Conservation (phyloP, 2,329 filamentous ascomycete species). For the Xylariaceae sp. region DNA sequence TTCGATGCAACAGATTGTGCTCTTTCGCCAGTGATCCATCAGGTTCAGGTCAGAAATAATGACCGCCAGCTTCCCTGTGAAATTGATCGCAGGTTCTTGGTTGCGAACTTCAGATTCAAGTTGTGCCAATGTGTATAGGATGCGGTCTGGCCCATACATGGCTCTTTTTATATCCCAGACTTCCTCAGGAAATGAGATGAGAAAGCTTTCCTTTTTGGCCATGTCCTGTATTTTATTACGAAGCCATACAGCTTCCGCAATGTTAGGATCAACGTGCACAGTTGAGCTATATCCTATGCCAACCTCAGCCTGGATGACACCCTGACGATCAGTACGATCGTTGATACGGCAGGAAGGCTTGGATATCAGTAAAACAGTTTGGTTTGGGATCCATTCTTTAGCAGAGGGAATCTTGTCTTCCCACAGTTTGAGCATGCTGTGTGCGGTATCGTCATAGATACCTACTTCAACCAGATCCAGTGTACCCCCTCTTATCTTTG, state of each 20-base stretch:
- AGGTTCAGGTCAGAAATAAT: conserved; percentile 33
- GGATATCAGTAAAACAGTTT: conserved; percentile 47
- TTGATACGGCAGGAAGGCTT: conserved; percentile 32
- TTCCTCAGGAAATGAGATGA: conserved; percentile 42
- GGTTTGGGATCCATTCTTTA: conserved; percentile 40
- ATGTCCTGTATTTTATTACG: conserved; percentile 43
- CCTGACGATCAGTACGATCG: not conserved
- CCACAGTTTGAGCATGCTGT: conserved; percentile 51
- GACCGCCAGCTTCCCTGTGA: conserved; percentile 39
- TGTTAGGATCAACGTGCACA: conserved; percentile 51
- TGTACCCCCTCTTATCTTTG: conserved; percentile 42
- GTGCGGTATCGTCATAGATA: conserved; percentile 54
- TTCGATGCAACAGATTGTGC: conserved; percentile 37
- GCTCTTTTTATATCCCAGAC: conserved; percentile 35
- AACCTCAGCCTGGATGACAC: conserved; percentile 20
- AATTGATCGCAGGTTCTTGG: conserved; percentile 27
- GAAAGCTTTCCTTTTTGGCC: conserved; percentile 45
- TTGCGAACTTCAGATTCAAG: conserved; percentile 39
- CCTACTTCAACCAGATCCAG: conserved; percentile 45
- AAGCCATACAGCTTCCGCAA: conserved; percentile 50
- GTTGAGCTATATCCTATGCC: conserved; percentile 40
- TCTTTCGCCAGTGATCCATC: conserved; percentile 28
- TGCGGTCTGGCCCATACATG: conserved; percentile 31
- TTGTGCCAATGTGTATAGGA: conserved; percentile 40
- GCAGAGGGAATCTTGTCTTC: conserved; percentile 43